Evolutionary conservation across 1,284 basidiomycete genomes (phyloP).

Genomic region (Malassezia cuniculi): DNA sequence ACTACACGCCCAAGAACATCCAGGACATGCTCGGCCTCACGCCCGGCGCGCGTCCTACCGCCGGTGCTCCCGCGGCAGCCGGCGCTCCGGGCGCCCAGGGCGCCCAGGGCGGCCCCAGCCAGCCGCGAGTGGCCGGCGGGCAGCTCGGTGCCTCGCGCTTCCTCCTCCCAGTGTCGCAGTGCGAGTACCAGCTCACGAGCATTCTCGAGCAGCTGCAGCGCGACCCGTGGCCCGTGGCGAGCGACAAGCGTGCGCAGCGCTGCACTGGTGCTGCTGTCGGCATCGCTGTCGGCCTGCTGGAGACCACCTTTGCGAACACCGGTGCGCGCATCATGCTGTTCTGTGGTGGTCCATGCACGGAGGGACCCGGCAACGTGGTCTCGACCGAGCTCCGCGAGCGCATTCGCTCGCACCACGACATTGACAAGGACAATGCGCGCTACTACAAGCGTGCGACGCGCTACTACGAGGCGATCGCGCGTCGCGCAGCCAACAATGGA

Average conservation of each 20-base stretch:
- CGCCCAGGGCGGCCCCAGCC: slow-evolving; percentile 45
- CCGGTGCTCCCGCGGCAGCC: slow-evolving; percentile 46
- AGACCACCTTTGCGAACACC: slow-evolving; percentile 90
- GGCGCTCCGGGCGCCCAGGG: slow-evolving; percentile 53
- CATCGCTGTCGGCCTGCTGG: slow-evolving; percentile 86
- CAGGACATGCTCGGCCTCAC: slow-evolving; percentile 91
- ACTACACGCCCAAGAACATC: slow-evolving; percentile 90
- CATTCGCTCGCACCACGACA: slow-evolving; percentile 97
- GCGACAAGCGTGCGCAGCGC: slow-evolving; percentile 82
- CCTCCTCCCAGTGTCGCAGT: slow-evolving; percentile 79
- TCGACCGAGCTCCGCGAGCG: slow-evolving; percentile 90
- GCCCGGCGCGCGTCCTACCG: slow-evolving; percentile 48
- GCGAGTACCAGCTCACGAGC: slow-evolving; percentile 90
- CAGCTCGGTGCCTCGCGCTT: slow-evolving; percentile 79
- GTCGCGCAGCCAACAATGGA: slow-evolving; percentile 82
- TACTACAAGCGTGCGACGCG: slow-evolving; percentile 95
- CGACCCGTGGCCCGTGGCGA: slow-evolving; percentile 95
- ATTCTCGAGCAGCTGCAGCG: slow-evolving; percentile 78
- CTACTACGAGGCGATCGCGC: slow-evolving; percentile 94
- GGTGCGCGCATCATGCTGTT: slow-evolving; percentile 95
- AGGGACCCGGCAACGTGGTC: slow-evolving; percentile 94
- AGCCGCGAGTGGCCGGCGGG: slow-evolving; percentile 49
- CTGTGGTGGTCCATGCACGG: slow-evolving; percentile 87
- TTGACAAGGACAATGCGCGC: slow-evolving; percentile 90
- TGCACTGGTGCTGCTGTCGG: slow-evolving; percentile 90